Conservation (phyloP, 2,329 filamentous ascomycete genomes). For the Eutypella sp. region DNA sequence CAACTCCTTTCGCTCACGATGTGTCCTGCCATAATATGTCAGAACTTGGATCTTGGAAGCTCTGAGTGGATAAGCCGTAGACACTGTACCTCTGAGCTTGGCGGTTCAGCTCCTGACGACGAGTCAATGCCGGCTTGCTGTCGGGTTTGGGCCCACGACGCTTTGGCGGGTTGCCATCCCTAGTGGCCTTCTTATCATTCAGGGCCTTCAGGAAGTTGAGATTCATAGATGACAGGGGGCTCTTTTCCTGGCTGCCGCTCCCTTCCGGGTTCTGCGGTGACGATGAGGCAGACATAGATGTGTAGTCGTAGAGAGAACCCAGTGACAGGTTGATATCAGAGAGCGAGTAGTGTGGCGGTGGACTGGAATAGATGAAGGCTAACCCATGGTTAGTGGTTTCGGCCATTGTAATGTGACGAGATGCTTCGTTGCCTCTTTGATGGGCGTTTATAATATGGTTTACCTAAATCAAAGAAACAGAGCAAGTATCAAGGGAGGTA, state of each 20-base stretch:
- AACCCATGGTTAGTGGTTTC: conserved; percentile 31
- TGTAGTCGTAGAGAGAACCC: conserved; percentile 28
- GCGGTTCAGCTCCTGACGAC: conserved; percentile 88
- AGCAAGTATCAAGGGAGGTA: no score
- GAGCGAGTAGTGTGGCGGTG: conserved; percentile 28
- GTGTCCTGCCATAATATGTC: conserved; percentile 58
- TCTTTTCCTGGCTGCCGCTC: conserved; percentile 19
- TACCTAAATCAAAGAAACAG: no score
- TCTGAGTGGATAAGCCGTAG: neutral
- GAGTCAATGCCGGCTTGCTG: conserved; percentile 87
- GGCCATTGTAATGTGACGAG: conserved; percentile 10
- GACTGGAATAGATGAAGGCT: conserved; percentile 32
- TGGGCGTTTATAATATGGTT: no score
- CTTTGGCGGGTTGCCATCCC: conserved; percentile 84
- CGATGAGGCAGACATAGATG: conserved; percentile 42
- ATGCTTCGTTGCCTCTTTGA: neutral
- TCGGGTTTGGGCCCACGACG: conserved; percentile 92
- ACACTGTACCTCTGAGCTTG: conserved; percentile 80
- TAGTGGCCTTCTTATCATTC: conserved; percentile 70
- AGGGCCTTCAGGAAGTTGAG: conserved; percentile 62
- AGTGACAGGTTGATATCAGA: conserved; percentile 26
- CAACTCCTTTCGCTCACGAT: conserved; percentile 92
- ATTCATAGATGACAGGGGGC: conserved; percentile 42
- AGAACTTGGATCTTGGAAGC: conserved; percentile 5
- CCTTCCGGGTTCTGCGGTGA: conserved; percentile 31